A percentile compares a stretch with the other conserved stretches of the same genome.
Conservation (phyloP, 2,329 filamentous ascomycete species). For the Fusarium sp. region DNA sequence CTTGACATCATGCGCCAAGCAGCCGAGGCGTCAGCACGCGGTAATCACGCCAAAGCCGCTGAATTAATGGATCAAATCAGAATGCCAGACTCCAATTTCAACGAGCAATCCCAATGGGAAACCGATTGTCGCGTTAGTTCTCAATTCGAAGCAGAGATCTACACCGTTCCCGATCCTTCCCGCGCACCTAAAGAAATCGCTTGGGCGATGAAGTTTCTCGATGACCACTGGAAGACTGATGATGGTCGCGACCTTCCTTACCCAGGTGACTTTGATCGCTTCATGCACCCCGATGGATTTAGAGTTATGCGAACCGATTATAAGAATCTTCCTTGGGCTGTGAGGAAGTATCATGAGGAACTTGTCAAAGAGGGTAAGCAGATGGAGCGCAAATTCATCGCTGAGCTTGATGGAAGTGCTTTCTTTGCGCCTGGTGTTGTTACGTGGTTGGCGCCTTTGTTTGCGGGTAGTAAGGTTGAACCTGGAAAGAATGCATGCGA, state of each 20-base stretch:
- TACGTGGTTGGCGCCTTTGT: constrained; percentile 27
- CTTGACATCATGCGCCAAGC: constrained; percentile 5
- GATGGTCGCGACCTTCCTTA: constrained; percentile 28
- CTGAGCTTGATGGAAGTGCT: constrained; percentile 24
- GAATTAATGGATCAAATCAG: neutral
- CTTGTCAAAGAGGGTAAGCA: constrained; percentile 15
- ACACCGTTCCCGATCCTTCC: constrained; percentile 5
- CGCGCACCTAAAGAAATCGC: constrained; percentile 16
- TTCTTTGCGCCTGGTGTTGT: constrained; percentile 36
- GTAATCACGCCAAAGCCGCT: constrained; percentile 12
- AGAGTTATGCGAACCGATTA: constrained; percentile 23
- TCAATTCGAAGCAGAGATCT: constrained; percentile 26
- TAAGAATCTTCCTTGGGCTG: constrained; percentile 29
- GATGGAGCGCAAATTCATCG: constrained; percentile 33
- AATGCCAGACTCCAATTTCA: neutral
- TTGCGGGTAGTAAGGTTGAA: constrained; percentile 22
- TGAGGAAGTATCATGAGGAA: constrained; percentile 24
- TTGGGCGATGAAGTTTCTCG: constrained; percentile 32
- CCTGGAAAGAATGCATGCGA: constrained; percentile 22
- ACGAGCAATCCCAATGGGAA: neutral
- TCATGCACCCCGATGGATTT: constrained; percentile 31
- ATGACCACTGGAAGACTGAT: constrained; percentile 30
- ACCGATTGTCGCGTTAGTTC: constrained; percentile 21
- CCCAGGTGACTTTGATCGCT: constrained; percentile 26
- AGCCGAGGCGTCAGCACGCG: constrained; percentile 1